Evolutionary conservation across 2,329 filamentous ascomycete species (phyloP).

Genomic region (Chrysosporium keratinophilum): DNA sequence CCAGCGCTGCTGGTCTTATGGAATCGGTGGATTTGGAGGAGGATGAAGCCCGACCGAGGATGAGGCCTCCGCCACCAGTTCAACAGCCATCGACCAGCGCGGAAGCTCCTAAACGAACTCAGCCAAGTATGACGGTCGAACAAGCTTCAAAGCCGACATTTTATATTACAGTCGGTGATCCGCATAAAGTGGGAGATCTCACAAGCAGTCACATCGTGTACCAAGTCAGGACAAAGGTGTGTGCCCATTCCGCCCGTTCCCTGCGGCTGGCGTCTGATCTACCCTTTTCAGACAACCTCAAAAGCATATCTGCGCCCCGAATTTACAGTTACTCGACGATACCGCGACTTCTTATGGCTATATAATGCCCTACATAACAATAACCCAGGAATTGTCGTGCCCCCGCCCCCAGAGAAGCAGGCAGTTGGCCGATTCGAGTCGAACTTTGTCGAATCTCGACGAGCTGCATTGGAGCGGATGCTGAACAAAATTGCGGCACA

Average conservation of each 20-base stretch:
- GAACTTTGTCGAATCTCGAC: conserved; percentile 88
- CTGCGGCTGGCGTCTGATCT: neutral
- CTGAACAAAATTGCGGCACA: conserved; percentile 89
- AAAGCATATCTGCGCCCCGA: conserved; percentile 90
- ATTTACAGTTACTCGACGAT: conserved; percentile 86
- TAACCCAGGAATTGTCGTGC: conserved; percentile 88
- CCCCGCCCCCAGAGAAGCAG: conserved; percentile 94
- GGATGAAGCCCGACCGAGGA: conserved; percentile 50
- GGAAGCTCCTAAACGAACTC: conserved; percentile 41
- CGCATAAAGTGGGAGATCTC: conserved; percentile 93
- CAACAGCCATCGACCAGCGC: conserved; percentile 39
- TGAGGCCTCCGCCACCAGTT: conserved; percentile 52
- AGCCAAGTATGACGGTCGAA: conserved; percentile 81
- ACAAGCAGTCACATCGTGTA: conserved; percentile 98
- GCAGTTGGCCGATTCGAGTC: conserved; percentile 90
- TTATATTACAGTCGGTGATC: conserved; percentile 84
- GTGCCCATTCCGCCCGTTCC: conserved; percentile 10
- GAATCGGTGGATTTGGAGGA: conserved; percentile 65
- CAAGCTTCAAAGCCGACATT: conserved; percentile 89
- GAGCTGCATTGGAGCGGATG: conserved; percentile 92
- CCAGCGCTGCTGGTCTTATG: conserved; percentile 43
- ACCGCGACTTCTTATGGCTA: conserved; percentile 95
- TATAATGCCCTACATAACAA: conserved; percentile 91
- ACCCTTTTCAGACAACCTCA: conserved; percentile 62
- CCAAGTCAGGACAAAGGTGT: conserved; percentile 82